Conservation (phyloP, 306 rosid species). For the Prunus salicina region DNA sequence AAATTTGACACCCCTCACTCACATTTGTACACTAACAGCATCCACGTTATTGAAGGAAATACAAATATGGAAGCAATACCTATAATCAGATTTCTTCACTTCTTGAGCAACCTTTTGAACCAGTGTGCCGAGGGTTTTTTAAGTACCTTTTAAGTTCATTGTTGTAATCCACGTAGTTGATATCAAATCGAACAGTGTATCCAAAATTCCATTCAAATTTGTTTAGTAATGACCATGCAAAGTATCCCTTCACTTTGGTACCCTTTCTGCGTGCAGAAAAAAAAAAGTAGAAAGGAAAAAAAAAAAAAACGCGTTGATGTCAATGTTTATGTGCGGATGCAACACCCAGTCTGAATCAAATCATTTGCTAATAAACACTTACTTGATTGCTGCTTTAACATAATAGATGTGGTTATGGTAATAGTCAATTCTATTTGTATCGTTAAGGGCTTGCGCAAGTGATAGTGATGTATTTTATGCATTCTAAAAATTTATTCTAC, state of each 20-base stretch:
- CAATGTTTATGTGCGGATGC: too few relatives aligned
- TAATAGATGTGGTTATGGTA: slow-evolving; percentile 35
- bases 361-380: slow-evolving; percentile 2
- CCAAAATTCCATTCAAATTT: slow-evolving; percentile 51
- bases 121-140: slow-evolving; percentile 55
- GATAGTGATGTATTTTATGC: not conserved
- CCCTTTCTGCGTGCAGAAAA: not conserved
- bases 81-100: too few relatives aligned
- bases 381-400: slow-evolving; percentile 39
- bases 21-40: too few relatives aligned
- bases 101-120: slow-evolving; percentile 51
- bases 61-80: too few relatives aligned
- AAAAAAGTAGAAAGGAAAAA: not conserved
- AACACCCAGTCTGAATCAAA: not conserved
- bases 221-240: slow-evolving; percentile 69
- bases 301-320: too few relatives aligned
- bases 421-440: slow-evolving; percentile 44
- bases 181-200: slow-evolving; percentile 52
- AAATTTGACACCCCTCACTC: too few relatives aligned
- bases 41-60: too few relatives aligned
- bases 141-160: slow-evolving; percentile 44
- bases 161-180: slow-evolving; percentile 51
- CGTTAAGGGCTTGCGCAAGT: slow-evolving; percentile 33
- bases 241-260: slow-evolving; percentile 54
- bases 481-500: not conserved